phyloP scores from a whole-genome alignment of 495 filamentous ascomycete genomes.

The Penicillium subrubescens region DNA sequence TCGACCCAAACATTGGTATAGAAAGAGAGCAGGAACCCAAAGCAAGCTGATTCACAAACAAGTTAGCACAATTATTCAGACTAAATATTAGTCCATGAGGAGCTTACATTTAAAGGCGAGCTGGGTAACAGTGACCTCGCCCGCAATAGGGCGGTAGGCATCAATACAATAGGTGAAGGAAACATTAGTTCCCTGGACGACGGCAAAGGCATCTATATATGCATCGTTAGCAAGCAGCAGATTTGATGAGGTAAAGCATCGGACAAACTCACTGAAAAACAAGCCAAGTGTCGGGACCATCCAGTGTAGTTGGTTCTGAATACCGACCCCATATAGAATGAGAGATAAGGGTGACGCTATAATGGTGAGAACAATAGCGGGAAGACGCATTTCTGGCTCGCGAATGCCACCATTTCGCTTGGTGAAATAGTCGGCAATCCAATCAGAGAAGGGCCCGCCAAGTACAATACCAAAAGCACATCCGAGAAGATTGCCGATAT shows the following conservation, averaged over 20 bases:
- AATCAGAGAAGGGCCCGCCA: slow-evolving; percentile 52
- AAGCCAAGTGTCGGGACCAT: slow-evolving; percentile 56
- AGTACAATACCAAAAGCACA: slow-evolving; percentile 47
- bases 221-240: background rate
- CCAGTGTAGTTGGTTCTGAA: slow-evolving; percentile 52
- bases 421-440: slow-evolving; percentile 52
- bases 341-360: slow-evolving; percentile 46
- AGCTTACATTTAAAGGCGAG: slow-evolving; percentile 50
- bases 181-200: slow-evolving; percentile 6
- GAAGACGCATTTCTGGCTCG: slow-evolving; percentile 57
- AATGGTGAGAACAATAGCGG: slow-evolving; percentile 43
- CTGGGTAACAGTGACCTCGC: slow-evolving; percentile 51
- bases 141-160: slow-evolving; percentile 54
- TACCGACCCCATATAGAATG: slow-evolving; percentile 53
- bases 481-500: slow-evolving; percentile 50
- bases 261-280: slow-evolving; percentile 21
- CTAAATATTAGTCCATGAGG: background rate
- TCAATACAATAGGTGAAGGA: slow-evolving; percentile 48
- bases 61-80: background rate
- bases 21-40: slow-evolving; percentile 58
- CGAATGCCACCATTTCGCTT: slow-evolving; percentile 52
- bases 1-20: slow-evolving; percentile 59
- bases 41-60: slow-evolving; percentile 29
- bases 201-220: slow-evolving; percentile 2
- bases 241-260: background rate